Base-by-base conservation (phyloP, 805 yeast genomes). In the Ogataea kodamae region DNA sequence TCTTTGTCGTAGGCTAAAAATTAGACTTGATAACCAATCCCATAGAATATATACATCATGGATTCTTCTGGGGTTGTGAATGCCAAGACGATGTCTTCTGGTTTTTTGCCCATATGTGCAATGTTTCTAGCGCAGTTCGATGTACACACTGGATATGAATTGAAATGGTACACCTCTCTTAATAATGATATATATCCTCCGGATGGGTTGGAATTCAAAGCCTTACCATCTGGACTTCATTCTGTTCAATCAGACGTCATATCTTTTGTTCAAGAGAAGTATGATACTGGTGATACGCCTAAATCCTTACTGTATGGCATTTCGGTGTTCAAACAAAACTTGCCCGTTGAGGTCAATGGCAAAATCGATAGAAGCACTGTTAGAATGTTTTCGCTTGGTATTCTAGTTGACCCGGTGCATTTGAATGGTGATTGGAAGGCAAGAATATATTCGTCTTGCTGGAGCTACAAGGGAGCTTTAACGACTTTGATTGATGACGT, bases 181-280 rank as follows among this genome's bases (percentile, higher is more conserved):
- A 59, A 57, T 25, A 49, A 53, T 3, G 11, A 37, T 1, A 18
- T 43, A 8, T 47, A 51, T 10, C 42, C 64, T 0, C 48, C 74
- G 16, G 55, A 64, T 18, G 69, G 70, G 9, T 49, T 80, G 3
- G 88, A 81, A 54, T 80, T 69, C 57, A 73, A 76, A 43, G 64
- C 78, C n/a, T 57, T 81, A 26, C 88, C 88, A 0, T 76, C 85
- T 0, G 87, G 89, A 1, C 60, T 78, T 2, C 88, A 81, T 48
- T 65, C 72, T 9, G 62, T 64, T 3, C 53, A 55, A 13, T 37
- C 48, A 9, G 88, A 81, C 48, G 70, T 73, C 2, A 64, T 80
- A 1, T 70, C 73, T 33, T 79, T 80, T 55, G 68, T 66, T 3
- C 57, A 53, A 9, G 42, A 47, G 24, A 46, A 50, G 22, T 42